phyloP scores from a whole-genome alignment of 345 rosid species.

The Salix purpurea region DNA sequence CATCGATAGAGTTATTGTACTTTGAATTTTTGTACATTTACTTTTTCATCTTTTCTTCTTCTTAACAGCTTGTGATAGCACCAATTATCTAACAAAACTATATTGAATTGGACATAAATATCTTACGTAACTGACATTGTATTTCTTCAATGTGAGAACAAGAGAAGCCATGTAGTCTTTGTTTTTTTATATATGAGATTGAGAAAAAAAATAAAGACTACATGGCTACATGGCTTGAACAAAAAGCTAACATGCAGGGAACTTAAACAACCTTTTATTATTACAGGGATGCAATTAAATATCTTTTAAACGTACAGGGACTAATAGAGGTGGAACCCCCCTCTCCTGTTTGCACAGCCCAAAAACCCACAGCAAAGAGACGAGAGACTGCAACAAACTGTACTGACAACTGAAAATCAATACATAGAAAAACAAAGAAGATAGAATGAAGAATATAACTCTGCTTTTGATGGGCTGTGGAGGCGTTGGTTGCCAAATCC shows the following conservation, averaged over 20 bases:
- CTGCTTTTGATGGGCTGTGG: slow-evolving; percentile 77
- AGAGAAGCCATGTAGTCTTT: too few species aligned
- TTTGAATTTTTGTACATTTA: too few species aligned
- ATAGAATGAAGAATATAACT: slow-evolving; percentile 61
- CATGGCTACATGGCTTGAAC: too few species aligned
- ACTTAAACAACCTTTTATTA: background rate
- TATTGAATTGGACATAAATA: too few species aligned
- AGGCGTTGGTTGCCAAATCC: slow-evolving; percentile 86
- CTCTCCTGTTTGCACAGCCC: background rate
- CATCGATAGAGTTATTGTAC: background rate
- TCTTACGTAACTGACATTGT: too few species aligned
- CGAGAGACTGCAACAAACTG: background rate
- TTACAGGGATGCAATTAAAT: background rate
- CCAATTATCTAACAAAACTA: too few species aligned
- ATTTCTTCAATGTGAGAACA: too few species aligned
- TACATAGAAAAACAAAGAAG: background rate
- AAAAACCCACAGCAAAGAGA: background rate
- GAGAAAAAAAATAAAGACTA: too few species aligned
- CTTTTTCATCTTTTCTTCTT: too few species aligned
- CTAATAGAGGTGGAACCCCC: background rate
- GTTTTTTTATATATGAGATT: too few species aligned
- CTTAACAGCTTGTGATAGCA: too few species aligned
- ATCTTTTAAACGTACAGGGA: background rate
- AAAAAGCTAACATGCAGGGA: background rate
- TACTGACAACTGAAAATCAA: background rate